A percentile compares a stretch with the other conserved stretches of the same genome.
Evolutionary conservation across 176 grass and related monocot genomes (phyloP).

Genomic region (Rhynchospora pubera): DNA sequence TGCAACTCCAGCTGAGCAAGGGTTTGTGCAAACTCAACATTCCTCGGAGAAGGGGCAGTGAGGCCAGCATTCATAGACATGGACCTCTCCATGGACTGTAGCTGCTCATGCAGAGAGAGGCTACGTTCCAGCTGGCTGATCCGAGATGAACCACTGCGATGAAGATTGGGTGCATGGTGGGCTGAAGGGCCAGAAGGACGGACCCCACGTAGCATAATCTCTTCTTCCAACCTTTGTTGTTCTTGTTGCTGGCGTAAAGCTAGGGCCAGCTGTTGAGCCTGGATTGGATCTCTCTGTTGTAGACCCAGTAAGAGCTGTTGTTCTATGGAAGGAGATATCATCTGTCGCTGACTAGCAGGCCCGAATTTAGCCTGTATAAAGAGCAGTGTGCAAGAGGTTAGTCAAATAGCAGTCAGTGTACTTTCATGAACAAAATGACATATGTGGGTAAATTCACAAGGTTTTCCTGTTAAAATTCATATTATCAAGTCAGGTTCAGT

Average conservation of each 20-base stretch:
- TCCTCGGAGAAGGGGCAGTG: slow-evolving; percentile 22
- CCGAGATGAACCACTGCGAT: slow-evolving; percentile 46
- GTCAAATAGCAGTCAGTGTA: neutral
- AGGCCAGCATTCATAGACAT: slow-evolving; percentile 52
- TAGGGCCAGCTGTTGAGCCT: slow-evolving; percentile 67
- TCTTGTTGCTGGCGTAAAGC: slow-evolving; percentile 45
- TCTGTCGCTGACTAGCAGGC: slow-evolving; percentile 64
- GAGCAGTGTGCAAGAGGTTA: neutral
- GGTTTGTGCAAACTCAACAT: slow-evolving; percentile 19
- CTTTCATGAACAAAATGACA: neutral
- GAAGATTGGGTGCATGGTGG: slow-evolving; percentile 48
- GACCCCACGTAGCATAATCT: slow-evolving; percentile 62
- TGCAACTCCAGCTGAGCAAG: slow-evolving; percentile 15
- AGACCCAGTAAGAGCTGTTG: slow-evolving; percentile 84
- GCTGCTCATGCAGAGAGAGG: slow-evolving; percentile 57
- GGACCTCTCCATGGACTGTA: slow-evolving; percentile 64
- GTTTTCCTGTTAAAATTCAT: neutral
- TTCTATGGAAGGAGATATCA: slow-evolving; percentile 52
- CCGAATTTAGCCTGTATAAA: slow-evolving; percentile 19
- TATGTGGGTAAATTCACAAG: neutral
- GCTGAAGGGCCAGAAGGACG: slow-evolving; percentile 62
- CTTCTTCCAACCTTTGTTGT: slow-evolving; percentile 60
- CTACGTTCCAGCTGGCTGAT: slow-evolving; percentile 51
- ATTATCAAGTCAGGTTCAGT: too few species aligned
- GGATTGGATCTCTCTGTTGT: slow-evolving; percentile 76